phyloP scores from a whole-genome alignment of 208 protist genomes.

The Acanthamoeba healyi region DNA sequence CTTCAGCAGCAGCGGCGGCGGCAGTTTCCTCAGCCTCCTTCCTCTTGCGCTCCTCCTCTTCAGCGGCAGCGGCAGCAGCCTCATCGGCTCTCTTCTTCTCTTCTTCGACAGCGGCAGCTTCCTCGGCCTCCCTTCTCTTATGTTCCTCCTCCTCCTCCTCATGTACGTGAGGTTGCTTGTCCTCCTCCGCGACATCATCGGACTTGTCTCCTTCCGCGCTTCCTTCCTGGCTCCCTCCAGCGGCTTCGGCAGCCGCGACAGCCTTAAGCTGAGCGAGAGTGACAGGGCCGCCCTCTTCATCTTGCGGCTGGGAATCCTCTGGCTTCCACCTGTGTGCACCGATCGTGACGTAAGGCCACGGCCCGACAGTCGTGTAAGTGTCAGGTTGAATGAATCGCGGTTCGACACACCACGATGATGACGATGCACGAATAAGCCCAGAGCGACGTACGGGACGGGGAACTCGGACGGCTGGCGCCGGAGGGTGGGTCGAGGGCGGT shows the following conservation, averaged over 20 bases:
- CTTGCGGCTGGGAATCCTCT: neutral
- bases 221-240: neutral
- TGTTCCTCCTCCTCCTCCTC: neutral
- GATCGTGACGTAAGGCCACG: neutral
- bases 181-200: too few species aligned
- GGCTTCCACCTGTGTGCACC: conserved; percentile 12
- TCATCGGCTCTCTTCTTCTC: neutral
- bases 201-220: too few species aligned
- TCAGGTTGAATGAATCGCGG: too few species aligned
- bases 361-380: too few species aligned
- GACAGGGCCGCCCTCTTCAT: neutral
- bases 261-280: conserved; percentile 19
- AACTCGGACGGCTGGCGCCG: conserved; percentile 43
- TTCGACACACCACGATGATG: neutral
- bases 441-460: conserved; percentile 29
- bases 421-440: too few species aligned
- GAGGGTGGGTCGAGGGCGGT: conserved; percentile 29
- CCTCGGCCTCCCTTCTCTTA: neutral
- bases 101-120: neutral
- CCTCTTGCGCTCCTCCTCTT: neutral
- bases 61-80: neutral
- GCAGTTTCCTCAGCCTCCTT: neutral
- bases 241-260: neutral
- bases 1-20: neutral
- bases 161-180: too few species aligned